Conservation (phyloP, 257 asterid genomes). For the Nicotiana sylvestris region DNA sequence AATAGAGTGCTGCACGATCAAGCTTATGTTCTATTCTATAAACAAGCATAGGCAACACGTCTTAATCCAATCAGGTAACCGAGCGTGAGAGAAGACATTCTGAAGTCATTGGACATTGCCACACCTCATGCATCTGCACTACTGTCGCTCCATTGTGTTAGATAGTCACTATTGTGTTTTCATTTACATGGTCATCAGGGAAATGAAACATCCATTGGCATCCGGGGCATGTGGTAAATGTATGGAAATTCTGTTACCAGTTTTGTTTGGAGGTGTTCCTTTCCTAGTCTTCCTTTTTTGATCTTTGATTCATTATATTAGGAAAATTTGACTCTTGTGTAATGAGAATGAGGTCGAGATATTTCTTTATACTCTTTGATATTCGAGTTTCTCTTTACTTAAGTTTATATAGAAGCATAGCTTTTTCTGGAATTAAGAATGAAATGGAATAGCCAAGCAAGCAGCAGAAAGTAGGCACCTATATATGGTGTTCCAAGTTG, state of each 20-base stretch:
- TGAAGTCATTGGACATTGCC: not conserved
- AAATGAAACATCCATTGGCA: not conserved
- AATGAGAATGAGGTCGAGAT: constrained; percentile 1
- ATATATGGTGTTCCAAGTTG: too few species aligned
- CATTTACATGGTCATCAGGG: not conserved
- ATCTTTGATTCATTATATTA: not conserved
- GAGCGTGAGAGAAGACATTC: not conserved
- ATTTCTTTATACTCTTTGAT: not conserved
- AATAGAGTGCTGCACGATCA: constrained; percentile 69
- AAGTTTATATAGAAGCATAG: not conserved
- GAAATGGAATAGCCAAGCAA: not conserved
- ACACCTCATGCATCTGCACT: not conserved
- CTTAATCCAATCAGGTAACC: not conserved
- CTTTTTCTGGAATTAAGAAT: not conserved
- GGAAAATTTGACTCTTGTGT: not conserved
- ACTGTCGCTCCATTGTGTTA: not conserved
- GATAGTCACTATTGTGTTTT: not conserved
- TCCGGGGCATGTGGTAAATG: not conserved
- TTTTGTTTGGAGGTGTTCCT: not conserved
- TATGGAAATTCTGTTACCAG: constrained; percentile 10
- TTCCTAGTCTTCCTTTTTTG: not conserved
- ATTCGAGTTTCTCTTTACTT: not conserved
- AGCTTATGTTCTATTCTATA: constrained; percentile 84
- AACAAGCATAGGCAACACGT: constrained; percentile 40
- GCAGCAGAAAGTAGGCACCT: not conserved